These are phyloP conservation scores for Venturia nashicola DNA, from an alignment of 2,329 filamentous ascomycete species.

Conservation along the genomic window DNA sequence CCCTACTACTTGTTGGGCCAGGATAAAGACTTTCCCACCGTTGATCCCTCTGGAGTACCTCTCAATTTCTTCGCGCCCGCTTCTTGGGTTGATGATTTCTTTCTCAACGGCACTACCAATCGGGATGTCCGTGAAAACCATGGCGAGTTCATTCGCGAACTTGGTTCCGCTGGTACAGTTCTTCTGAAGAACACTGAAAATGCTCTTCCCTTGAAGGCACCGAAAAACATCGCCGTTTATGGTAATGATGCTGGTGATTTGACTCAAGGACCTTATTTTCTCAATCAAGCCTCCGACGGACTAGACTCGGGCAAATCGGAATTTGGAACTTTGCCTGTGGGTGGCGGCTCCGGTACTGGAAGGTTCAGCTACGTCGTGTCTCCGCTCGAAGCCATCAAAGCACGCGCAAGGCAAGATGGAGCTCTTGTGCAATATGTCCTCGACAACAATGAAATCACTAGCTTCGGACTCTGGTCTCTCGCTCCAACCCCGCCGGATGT, in stretches of 20 bases:
- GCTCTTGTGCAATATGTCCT: conserved; percentile 17
- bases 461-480: conserved; percentile 10
- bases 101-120: conserved; percentile 16
- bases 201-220: conserved; percentile 56
- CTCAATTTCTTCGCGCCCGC: conserved; percentile 30
- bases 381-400: conserved; percentile 19
- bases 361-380: conserved; percentile 30
- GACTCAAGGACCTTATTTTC: conserved; percentile 38
- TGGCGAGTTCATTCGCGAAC: conserved; percentile 24
- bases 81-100: background rate
- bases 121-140: conserved; percentile 26
- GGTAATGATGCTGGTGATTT: conserved; percentile 75
- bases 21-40: conserved; percentile 27
- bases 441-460: conserved; percentile 16
- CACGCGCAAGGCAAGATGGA: conserved; percentile 21
- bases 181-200: conserved; percentile 52
- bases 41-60: conserved; percentile 12
- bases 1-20: conserved; percentile 37
- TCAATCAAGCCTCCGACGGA: conserved; percentile 45
- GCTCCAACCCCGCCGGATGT: conserved; percentile 17
- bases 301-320: conserved; percentile 50
- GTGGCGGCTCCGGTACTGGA: conserved; percentile 50
- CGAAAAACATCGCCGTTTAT: conserved; percentile 51
- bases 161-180: conserved; percentile 36
- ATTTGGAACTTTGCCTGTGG: conserved; percentile 52